Evolutionary conservation across 2,329 filamentous ascomycete genomes (phyloP), one percentile per base, ranked within the genome.

Genomic region (Cordyceps farinosa): DNA sequence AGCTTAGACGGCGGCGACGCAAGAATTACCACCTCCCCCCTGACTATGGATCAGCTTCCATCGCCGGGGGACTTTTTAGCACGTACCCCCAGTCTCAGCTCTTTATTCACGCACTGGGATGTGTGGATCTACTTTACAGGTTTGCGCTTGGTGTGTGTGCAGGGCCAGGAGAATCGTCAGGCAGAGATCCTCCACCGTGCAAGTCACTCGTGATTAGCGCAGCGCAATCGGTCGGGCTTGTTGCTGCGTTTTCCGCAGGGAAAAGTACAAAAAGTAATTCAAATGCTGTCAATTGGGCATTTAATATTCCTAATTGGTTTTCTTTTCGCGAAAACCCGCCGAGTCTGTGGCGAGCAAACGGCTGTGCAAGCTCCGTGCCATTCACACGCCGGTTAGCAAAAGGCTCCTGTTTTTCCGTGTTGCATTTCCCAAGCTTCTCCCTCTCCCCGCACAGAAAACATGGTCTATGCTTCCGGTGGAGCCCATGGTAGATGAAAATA

Each of bases 201-300:
- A 36, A 32, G 61, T 52, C 45, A 63, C 61, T 63, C 53, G 53
- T 45, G 61, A 58, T 63, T 58, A 63, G 54, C 61, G 53, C n/a
- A 11, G 27, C 59, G 53, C 42, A 27, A 6, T 56, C 22, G 22
- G 42, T 47, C 45, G 34, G 51, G 60, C 42, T 34, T 27, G n/a
- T 29, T 44, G 27, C 51, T 5, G 17, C 17, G 9, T 34, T 44
- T 34, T 10, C 29, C 9, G 22, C 34, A 11, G 22, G n/a, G 15
- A 15, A 32, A 44, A 62, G 4, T 1, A 32, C 4, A 7, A 44
- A n/a, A 42, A 51, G 3, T 11, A 55, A 32, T 15, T 22, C 4
- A 6, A 9, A 42, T 50, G 15, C 13, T 36, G 36, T 32, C 1
- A 45, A 30, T 50, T 29, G n/a, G 17, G 29, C 10, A 5, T 11